Evolutionary conservation across 139 green algal species (phyloP), one percentile per base, ranked within the genome.

Genomic region (Closterium sp.): DNA sequence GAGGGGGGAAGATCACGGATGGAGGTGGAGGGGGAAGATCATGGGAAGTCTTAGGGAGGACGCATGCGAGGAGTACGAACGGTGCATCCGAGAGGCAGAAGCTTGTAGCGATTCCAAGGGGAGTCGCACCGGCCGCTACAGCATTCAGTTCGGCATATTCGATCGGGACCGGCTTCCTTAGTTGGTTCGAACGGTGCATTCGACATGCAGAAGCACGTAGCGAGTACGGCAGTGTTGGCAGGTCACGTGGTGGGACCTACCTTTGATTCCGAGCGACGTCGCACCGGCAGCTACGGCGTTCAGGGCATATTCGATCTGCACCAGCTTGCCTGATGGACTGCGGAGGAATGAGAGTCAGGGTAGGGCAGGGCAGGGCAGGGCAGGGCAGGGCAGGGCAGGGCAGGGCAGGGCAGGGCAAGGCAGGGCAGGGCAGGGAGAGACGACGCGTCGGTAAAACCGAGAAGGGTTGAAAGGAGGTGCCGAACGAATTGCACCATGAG

Each of bases 271-370:
- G 32, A 99, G 94, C 2, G 97, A 98, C 0, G 98, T 99, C 9
- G 98, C 97, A 28, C 98, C 98, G 9, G 95, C 95, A 84, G 94
- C 93, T 19, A 99, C 98, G 9, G 98, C 98, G 19, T 98, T 98
- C 3, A 99, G 95, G 3, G 98, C 98, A 94, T 99, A 98, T 94
- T 99, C 98, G 55, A 99, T 99, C 91, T 97, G 96, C 10, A 99
- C 97, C 2, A 99, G 96, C 96, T 99, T 99, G 76, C 98, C 98
- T 83, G 96, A 98, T 23, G 98, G 98, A 90, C 92, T 94, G 91
- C 35, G n/a, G 0, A 34, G 2, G 28, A 86, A 19, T 8, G 33
- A 16, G 87, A 83, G 30, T 25, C 5, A 7, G 36, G 6, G 36
- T 8, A 35, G 87, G 87, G 33, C 6, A 81, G n/a, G n/a, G n/a